Base-by-base conservation (phyloP, 169 alveolate genomes). In the Perkinsus chesapeaki region DNA sequence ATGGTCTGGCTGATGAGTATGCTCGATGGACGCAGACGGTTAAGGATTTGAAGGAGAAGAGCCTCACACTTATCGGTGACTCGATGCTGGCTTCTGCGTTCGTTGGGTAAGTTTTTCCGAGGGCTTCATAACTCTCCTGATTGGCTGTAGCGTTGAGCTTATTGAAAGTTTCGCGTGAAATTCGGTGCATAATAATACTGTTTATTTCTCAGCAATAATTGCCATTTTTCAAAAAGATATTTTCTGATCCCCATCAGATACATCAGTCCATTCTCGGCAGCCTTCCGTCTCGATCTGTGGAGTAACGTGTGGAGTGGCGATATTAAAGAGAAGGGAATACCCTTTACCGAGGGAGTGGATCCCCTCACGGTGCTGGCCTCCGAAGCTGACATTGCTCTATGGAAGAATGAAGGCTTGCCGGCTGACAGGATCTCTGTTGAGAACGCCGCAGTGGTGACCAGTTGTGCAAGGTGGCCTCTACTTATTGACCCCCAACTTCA, bases 401-500 rank as follows among this genome's bases (percentile, higher is more conserved):
- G 99, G 99, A 98, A 98, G 95, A 98, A 98, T 94, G 99, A 98
- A 93, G 99, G 99, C 39, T 94, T 98, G 47, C 99, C 99, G 39
- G 98, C 99, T 7, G 99, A 98, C 96, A 97, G 95, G 3, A 97
- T 98, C 95, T 97, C 99, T 43, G 97, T 98, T 39, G 99, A 98
- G 96, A 98, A 98, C 95, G 99, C 99, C 1, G 96, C 98, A 27
- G 97, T 98, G 47, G 97, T 98, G 60, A 96, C 98, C 20, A 96
- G 98, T 91, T 98, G 99, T 93, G 96, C 98, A 90, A 95, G 99
- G 36, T 98, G 99, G 99, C 99, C 99, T 43, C 95, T 98, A 73
- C 96, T 98, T 93, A 98, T 98, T 39, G 99, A 98, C 94, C 99
- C 99, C 9, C 99, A 98, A 96, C 96, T 98, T 95, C 98, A 98